Evolutionary conservation across 2,329 filamentous ascomycete species (phyloP).

Genomic region (Exophiala lecanii-corni): DNA sequence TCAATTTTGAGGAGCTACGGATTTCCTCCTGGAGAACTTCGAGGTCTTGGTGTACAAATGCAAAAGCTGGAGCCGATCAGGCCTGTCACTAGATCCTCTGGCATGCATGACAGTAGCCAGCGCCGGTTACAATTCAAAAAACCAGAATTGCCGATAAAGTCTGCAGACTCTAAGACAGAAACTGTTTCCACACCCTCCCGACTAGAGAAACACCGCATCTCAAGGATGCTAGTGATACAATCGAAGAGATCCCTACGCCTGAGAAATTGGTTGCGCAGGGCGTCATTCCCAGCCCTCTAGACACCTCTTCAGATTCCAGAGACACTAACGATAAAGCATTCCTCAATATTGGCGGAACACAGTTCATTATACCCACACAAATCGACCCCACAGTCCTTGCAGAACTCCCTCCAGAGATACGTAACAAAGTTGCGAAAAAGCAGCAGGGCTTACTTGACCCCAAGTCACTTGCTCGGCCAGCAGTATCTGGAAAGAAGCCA

Average conservation of each 20-base stretch:
- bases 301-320: slow-evolving; percentile 27
- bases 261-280: slow-evolving; percentile 31
- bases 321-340: slow-evolving; percentile 33
- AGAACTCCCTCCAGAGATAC: slow-evolving; percentile 78
- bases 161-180: too few relatives aligned
- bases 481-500: slow-evolving; percentile 24
- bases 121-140: slow-evolving; percentile 68
- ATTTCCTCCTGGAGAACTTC: slow-evolving; percentile 86
- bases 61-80: slow-evolving; percentile 84
- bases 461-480: slow-evolving; percentile 3
- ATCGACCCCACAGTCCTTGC: slow-evolving; percentile 76
- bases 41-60: slow-evolving; percentile 88
- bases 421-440: slow-evolving; percentile 66
- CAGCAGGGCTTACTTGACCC: slow-evolving; percentile 30
- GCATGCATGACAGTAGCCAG: slow-evolving; percentile 65
- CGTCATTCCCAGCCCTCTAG: slow-evolving; percentile 23
- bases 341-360: slow-evolving; percentile 77
- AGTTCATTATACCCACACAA: slow-evolving; percentile 82
- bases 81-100: slow-evolving; percentile 25
- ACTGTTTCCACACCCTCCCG: slow-evolving; percentile 8
- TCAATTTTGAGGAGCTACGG: slow-evolving; percentile 74
- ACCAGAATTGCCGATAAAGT: slow-evolving; percentile 37
- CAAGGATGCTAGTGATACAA: slow-evolving; percentile 38
- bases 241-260: slow-evolving; percentile 48
- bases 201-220: slow-evolving; percentile 26